phyloP scores from a whole-genome alignment of 2,329 filamentous ascomycete species.

The Pseudogymnoascus sp. region DNA sequence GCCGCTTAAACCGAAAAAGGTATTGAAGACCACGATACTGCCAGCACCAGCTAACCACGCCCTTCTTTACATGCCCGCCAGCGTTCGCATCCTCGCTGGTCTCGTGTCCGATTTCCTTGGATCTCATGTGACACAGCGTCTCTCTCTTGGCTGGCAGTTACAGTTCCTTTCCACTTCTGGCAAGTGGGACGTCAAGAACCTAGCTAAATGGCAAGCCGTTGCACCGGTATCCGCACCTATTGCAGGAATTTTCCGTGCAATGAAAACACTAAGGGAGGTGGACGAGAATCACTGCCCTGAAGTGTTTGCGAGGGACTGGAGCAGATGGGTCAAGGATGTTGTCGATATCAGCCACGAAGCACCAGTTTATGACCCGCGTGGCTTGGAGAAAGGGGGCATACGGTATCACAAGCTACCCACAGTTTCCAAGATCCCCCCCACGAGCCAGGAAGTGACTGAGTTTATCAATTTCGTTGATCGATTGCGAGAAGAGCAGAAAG shows the following conservation, averaged over 20 bases:
- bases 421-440: slow-evolving; percentile 82
- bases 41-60: slow-evolving; percentile 76
- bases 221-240: slow-evolving; percentile 72
- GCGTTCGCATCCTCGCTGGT: slow-evolving; percentile 69
- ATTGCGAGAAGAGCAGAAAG: slow-evolving; percentile 50
- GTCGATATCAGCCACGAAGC: slow-evolving; percentile 88
- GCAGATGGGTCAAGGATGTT: slow-evolving; percentile 62
- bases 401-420: slow-evolving; percentile 84
- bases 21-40: slow-evolving; percentile 64
- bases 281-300: slow-evolving; percentile 75
- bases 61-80: slow-evolving; percentile 71
- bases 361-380: slow-evolving; percentile 77
- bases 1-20: slow-evolving; percentile 41
- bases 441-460: slow-evolving; percentile 43
- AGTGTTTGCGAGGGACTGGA: slow-evolving; percentile 64
- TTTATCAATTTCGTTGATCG: slow-evolving; percentile 54
- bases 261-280: slow-evolving; percentile 89
- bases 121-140: slow-evolving; percentile 65
- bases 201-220: slow-evolving; percentile 83
- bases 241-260: slow-evolving; percentile 71
- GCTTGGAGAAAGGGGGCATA: slow-evolving; percentile 59
- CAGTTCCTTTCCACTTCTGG: slow-evolving; percentile 81
- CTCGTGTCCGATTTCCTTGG: slow-evolving; percentile 78
- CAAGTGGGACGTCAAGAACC: slow-evolving; percentile 97
- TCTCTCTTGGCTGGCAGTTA: slow-evolving; percentile 84